phyloP scores from a whole-genome alignment of 768 basidiomycete genomes.

The Leucocoprinus sp. region DNA sequence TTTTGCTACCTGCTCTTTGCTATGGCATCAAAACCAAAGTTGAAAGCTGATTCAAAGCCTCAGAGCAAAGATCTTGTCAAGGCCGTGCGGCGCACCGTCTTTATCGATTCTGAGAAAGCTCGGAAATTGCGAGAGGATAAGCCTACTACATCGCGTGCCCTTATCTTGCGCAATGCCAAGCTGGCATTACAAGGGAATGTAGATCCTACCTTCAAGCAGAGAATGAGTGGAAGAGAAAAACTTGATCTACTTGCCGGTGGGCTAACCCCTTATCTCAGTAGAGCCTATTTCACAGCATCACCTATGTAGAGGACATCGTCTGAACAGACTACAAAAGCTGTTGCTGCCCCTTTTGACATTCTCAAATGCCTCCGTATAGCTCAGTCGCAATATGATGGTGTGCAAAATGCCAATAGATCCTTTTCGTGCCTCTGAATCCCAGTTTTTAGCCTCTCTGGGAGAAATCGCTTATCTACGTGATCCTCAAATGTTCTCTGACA shows the following conservation, averaged over 20 bases:
- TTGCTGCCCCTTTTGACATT: slow-evolving; percentile 58
- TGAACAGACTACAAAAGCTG: slow-evolving; percentile 46
- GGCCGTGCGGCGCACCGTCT: slow-evolving; percentile 14
- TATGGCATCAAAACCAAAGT: slow-evolving; percentile 20
- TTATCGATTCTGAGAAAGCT: slow-evolving; percentile 9
- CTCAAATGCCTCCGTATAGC: slow-evolving; percentile 60
- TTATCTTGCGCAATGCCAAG: slow-evolving; percentile 69
- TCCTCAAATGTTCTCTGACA: slow-evolving; percentile 48
- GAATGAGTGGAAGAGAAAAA: slow-evolving; percentile 71
- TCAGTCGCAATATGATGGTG: slow-evolving; percentile 67
- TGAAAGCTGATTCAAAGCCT: slow-evolving; percentile 1
- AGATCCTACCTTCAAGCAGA: slow-evolving; percentile 49
- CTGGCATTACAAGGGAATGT: slow-evolving; percentile 65
- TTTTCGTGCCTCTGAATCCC: slow-evolving; percentile 7
- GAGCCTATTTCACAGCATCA: slow-evolving; percentile 12
- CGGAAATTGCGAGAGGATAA: slow-evolving; percentile 22
- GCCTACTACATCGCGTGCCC: slow-evolving; percentile 64
- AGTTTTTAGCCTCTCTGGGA: slow-evolving; percentile 52
- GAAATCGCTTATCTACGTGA: slow-evolving; percentile 64
- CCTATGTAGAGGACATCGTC: slow-evolving; percentile 54
- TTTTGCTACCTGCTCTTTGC: not conserved
- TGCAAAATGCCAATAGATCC: slow-evolving; percentile 13
- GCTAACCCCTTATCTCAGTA: slow-evolving; percentile 13
- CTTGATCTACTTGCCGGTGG: slow-evolving; percentile 71
- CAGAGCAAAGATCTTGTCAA: slow-evolving; percentile 9